phyloP scores from a whole-genome alignment of 1,139 yeast species.

The Suhomyces kunorum region DNA sequence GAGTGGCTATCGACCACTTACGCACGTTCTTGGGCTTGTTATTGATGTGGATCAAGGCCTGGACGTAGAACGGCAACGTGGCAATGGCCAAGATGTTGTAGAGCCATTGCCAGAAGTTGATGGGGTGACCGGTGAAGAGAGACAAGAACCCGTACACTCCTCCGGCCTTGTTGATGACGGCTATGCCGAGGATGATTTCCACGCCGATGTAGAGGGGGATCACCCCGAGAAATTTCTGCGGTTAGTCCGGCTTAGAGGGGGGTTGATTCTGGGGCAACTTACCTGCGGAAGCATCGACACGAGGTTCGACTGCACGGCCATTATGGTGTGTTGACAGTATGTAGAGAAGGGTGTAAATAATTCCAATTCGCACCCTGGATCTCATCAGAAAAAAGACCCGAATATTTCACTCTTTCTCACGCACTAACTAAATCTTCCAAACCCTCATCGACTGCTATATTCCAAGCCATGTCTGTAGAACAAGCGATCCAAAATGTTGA shows the following conservation, averaged over 20 bases:
- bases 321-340: too few species aligned
- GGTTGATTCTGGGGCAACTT: neutral
- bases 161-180: conserved; percentile 84
- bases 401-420: neutral
- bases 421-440: too few species aligned
- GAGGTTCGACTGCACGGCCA: neutral
- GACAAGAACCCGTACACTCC: conserved; percentile 88
- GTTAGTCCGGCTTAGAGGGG: conserved; percentile 6
- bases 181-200: conserved; percentile 75
- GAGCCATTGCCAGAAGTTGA: conserved; percentile 81
- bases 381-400: conserved; percentile 11
- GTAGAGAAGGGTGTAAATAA: too few species aligned
- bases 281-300: neutral
- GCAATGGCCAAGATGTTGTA: conserved; percentile 68
- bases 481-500: conserved; percentile 5
- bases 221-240: conserved; percentile 54
- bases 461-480: conserved; percentile 10
- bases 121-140: conserved; percentile 84
- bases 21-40: conserved; percentile 34
- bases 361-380: too few species aligned
- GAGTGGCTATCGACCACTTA: conserved; percentile 59
- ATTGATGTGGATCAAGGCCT: conserved; percentile 53
- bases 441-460: too few species aligned
- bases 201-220: conserved; percentile 87
- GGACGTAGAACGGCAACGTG: conserved; percentile 64